Evolutionary conservation across 345 rosid genomes (phyloP), one percentile per base, ranked within the genome.

Genomic region (Brassica carinata): DNA sequence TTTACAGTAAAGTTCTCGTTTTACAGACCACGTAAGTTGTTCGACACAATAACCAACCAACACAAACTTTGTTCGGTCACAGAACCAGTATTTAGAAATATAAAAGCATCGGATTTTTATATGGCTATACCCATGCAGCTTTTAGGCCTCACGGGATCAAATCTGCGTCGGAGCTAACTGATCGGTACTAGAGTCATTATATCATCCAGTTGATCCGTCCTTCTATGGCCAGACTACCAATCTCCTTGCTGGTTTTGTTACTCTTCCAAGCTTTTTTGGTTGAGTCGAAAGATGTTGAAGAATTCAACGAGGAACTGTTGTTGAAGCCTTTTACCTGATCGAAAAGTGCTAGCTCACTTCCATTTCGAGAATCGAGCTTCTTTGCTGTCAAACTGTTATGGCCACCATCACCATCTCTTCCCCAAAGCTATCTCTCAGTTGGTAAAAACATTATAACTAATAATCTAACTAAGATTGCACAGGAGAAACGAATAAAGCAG

Each of bases 361-460:
- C 93, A 87, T 79, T 90, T 91, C 72, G 64, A 65, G 88, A 36
- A 15, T 36, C 53, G 71, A 36, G 53, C 53, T 67, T 13, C 90
- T 58, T 84, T 88, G 64, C 82, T 82, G 9, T 85, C 88, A 0
- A 71, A 36, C 15, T 83, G 91, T 27, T 78, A 88, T 84, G 94
- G 92, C 82, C 87, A 82, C 81, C 97, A 86, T 80, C 95, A 85
- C 77, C 98, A 87, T 76, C 92, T 91, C 82, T 91, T 89, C 82
- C 97, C 95, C 58, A 91, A 91, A 83, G 75, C 94, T 85, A 91
- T 93, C 67, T 84, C 91, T 75, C 98, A 90, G 83, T 87, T 89
- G 38, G 67, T 30, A 64, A 13, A 61, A 31, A 7, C 40, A 36
- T 36, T 36, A 7, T 36, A 38, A 38, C 45, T 38, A 8, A 2